Base-by-base conservation (phyloP, 768 basidiomycete genomes). In the button mushroom (Agaricus bisporus) region DNA sequence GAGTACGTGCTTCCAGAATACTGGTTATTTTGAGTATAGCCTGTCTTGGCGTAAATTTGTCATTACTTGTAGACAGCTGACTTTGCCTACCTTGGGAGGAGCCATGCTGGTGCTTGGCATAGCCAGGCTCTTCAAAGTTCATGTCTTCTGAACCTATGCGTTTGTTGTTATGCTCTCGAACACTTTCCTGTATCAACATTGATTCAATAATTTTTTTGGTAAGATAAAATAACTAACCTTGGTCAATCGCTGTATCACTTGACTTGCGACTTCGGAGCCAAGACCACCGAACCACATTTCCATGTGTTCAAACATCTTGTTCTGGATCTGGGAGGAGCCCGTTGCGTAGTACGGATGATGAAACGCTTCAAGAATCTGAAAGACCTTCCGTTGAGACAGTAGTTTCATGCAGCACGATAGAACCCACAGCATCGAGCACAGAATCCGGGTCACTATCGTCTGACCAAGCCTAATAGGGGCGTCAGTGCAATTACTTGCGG, bases 261-360 rank as follows among this genome's bases (percentile, higher is more conserved):
- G 66, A 17, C 68, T 63, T 15, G 70, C 66, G 47, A 77, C 77
- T 18, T 76, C 74, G 4, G 67, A 60, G 4, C 71, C 73, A 28
- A 82, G 65, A 6, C 70, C 73, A 20, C 72, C 73, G 45, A 82
- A 61, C 82, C 83, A 85, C 46, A 66, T 66, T 62, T 79, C 64
- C 71, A 85, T 68, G 44, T 70, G 68, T 44, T 78, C 72, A 58
- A 80, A 80, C 84, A 86, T 86, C 47, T 73, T 72, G 49, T 73
- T 61, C 64, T 86, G 85, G 51, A 86, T 78, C 32, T 68, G 64
- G 14, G 80, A 82, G 26, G 64, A 64, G 4, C 79, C 78, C 38
- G 67, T 73, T 43, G 77, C 78, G 63, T 81, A 86, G 64, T 81
- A 84, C 6, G 85, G 85, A 62, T 86, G 85, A 61, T 86, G 83